Conservation (phyloP, 2,329 filamentous ascomycete species). For the Curvularia sp. region DNA sequence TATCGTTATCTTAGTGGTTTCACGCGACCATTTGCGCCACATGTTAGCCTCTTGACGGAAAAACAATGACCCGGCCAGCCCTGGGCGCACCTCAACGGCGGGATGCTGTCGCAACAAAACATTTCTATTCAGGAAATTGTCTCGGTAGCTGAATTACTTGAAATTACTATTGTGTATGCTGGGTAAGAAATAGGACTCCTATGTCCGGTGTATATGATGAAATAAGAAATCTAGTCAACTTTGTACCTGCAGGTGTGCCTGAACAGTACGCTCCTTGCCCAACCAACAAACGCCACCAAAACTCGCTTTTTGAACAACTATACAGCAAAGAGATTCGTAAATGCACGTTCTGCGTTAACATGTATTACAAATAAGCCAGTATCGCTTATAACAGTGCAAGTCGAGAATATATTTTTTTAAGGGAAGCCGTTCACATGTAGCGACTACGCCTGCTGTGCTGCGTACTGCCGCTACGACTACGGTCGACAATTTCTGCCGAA, state of each 20-base stretch:
- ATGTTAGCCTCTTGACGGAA: slow-evolving; percentile 8
- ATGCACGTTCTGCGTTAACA: slow-evolving; percentile 12
- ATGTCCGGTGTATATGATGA: slow-evolving; percentile 3
- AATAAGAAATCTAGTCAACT: slow-evolving; percentile 1
- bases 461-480: slow-evolving; percentile 45
- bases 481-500: slow-evolving; percentile 48
- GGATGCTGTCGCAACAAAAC: neutral
- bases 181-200: neutral
- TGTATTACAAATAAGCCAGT: slow-evolving; percentile 14
- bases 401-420: slow-evolving; percentile 9
- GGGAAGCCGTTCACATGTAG: slow-evolving; percentile 10
- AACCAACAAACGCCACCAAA: slow-evolving; percentile 18
- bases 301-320: slow-evolving; percentile 23
- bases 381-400: slow-evolving; percentile 5
- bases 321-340: slow-evolving; percentile 40
- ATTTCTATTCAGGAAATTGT: too few relatives aligned
- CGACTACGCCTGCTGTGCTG: slow-evolving; percentile 35
- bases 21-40: slow-evolving; percentile 18
- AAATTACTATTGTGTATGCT: slow-evolving; percentile 20
- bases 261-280: slow-evolving; percentile 8
- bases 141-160: neutral
- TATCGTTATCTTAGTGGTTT: slow-evolving; percentile 21
- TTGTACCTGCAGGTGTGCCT: slow-evolving; percentile 15
- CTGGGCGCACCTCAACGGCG: neutral
- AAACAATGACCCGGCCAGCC: neutral